Conservation (phyloP, 495 filamentous ascomycete species). For the Hypoxylon crocopeplum region DNA sequence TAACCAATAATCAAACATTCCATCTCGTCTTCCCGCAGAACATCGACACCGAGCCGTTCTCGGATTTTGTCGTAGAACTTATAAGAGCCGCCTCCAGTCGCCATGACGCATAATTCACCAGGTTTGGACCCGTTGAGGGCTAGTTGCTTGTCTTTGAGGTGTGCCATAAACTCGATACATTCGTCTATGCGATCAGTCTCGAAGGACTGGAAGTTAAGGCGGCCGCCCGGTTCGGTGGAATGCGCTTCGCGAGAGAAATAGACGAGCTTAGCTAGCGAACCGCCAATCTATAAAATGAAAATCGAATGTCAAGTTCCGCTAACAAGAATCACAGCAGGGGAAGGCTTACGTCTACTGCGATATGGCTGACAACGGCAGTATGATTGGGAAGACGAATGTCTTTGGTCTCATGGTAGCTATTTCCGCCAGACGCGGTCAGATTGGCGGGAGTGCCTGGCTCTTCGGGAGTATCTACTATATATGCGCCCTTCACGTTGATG, state of each 20-base stretch:
- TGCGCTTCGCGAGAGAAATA: conserved; percentile 92
- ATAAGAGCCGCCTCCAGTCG: conserved; percentile 92
- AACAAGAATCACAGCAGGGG: conserved; percentile 8
- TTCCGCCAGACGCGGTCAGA: conserved; percentile 39
- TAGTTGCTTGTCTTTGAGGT: conserved; percentile 79
- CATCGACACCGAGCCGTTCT: conserved; percentile 80
- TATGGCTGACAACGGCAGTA: conserved; percentile 89
- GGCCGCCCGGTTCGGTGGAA: conserved; percentile 80
- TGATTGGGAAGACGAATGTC: conserved; percentile 97
- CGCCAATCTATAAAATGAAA: conserved; percentile 77
- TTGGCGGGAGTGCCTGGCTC: conserved; percentile 60
- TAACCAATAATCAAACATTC: conserved; percentile 94
- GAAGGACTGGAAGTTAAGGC: conserved; percentile 92
- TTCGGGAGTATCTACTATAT: conserved; percentile 82
- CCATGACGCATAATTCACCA: conserved; percentile 82
- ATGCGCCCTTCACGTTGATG: conserved; percentile 95
- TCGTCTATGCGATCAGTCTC: conserved; percentile 93
- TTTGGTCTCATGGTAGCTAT: conserved; percentile 75
- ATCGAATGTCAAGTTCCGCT: conserved; percentile 1
- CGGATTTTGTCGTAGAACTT: conserved; percentile 93
- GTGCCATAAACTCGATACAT: conserved; percentile 86
- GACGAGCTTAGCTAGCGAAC: conserved; percentile 92
- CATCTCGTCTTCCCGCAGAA: conserved; percentile 96
- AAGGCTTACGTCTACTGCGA: conserved; percentile 86
- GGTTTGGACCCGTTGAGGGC: conserved; percentile 69